Evolutionary conservation across 75 land plant species (phyloP), one percentile per base, ranked within the genome.

Genomic region (Cunninghamia lanceolata): DNA sequence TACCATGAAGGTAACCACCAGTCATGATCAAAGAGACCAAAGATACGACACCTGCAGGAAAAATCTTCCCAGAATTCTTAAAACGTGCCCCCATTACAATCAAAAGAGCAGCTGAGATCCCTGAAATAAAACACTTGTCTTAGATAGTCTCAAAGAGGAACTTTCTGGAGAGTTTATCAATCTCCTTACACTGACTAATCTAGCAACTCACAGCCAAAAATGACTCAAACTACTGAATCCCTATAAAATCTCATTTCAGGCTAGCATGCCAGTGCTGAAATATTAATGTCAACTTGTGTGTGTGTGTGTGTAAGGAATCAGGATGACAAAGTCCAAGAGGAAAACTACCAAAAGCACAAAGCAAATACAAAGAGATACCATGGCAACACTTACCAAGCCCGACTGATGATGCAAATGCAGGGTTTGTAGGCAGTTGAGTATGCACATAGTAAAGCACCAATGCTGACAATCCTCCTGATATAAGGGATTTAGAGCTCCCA

Each of bases 1-100:
- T 94, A 11, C 99, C 99, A 89, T 96, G 99, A 75, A 93, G 79
- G 75, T 96, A 96, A 28, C 99, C 99, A 43, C 97, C 99, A 14
- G 97, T 86, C 99, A 96, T 96, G 15, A 96, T 87, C 71, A 96
- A 89, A 3, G 99, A 96, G 36, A 93, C 89, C 42, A 94, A 71
- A 40, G 97, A 92, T 28, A 96, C 96, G 28, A 96, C 88, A 68
- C 99, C 99, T 2, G 99, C 97, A 13, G 99, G 99, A 82, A 96
- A 94, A 14, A 96, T 25, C 88, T 93, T 96, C 42, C 97, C 95
- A 7, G 99, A 92, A 32, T 88, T 91, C 86, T 89, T 94, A 87
- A 89, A 96, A 39, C 99, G 95, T 68, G 97, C 84, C n/a, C 95
- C 95, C 99, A 96, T 96, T 71, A 93, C 91, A 21, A 30, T 86